These are phyloP conservation scores for Comarum palustre DNA, from an alignment of 306 rosid species.

Conservation along the genomic window DNA sequence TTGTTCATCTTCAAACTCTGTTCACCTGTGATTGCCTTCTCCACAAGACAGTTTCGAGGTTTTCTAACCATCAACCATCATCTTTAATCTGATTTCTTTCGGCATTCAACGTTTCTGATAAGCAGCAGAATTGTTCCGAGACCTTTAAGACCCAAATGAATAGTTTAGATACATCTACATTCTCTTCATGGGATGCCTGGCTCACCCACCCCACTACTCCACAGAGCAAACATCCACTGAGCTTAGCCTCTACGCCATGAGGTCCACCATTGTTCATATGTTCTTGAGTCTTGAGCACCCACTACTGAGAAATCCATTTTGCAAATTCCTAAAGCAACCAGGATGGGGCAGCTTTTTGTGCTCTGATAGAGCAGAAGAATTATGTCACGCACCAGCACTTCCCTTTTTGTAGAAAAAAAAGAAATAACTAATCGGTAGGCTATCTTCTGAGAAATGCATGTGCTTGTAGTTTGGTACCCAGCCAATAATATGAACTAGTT, in stretches of 20 bases:
- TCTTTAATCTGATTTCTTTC: too few species aligned
- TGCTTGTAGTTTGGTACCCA: constrained; percentile 31
- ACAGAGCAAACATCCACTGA: constrained; percentile 17
- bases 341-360: background rate
- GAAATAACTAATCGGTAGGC: background rate
- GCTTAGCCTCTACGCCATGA: constrained; percentile 3
- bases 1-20: background rate
- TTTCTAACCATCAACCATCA: background rate
- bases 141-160: constrained; percentile 13
- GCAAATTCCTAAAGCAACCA: background rate
- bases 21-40: background rate
- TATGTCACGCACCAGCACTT: background rate
- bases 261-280: constrained; percentile 39
- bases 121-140: background rate
- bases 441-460: constrained; percentile 32
- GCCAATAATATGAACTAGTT: constrained; percentile 22
- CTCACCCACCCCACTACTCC: background rate
- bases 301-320: constrained; percentile 23
- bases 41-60: background rate
- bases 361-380: too few species aligned
- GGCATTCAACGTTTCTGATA: background rate
- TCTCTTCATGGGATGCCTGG: constrained; percentile 23
- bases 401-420: too few species aligned
- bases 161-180: constrained; percentile 20
- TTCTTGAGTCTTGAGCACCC: background rate